Conservation (phyloP, 2,329 filamentous ascomycete genomes). For the Cytospora piceicola region DNA sequence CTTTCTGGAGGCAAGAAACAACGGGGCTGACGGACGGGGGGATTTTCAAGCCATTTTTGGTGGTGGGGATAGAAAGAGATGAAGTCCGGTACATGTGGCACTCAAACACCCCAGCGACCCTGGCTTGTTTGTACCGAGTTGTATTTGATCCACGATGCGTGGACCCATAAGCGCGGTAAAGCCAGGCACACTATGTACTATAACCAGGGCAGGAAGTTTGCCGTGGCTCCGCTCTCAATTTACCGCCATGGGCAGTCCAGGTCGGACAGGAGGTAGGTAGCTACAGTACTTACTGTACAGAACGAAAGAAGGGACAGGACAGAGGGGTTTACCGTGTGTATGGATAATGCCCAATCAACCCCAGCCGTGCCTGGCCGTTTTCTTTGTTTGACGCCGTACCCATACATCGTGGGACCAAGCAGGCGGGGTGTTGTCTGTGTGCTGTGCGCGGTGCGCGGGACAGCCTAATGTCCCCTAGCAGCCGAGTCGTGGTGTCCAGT, state of each 20-base stretch:
- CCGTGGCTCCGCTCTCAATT: constrained; percentile 4
- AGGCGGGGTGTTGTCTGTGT: constrained; percentile 1
- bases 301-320: background rate
- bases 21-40: constrained; percentile 13
- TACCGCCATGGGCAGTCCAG: background rate
- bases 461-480: constrained; percentile 25
- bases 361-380: background rate
- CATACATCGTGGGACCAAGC: constrained; percentile 6
- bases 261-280: constrained; percentile 1
- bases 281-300: too few species aligned
- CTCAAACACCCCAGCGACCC: constrained; percentile 13
- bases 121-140: constrained; percentile 11
- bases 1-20: constrained; percentile 13
- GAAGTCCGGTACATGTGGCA: constrained; percentile 25
- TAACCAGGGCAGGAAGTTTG: constrained; percentile 16
- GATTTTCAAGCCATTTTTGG: constrained; percentile 29
- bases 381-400: background rate
- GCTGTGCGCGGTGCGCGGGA: constrained; percentile 13
- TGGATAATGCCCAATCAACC: background rate
- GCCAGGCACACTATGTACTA: background rate
- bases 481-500: too few species aligned
- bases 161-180: constrained; percentile 26
- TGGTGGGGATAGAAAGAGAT: constrained; percentile 20
- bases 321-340: too few species aligned
- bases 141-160: constrained; percentile 4